phyloP scores from a whole-genome alignment of 1,284 basidiomycete genomes.

The Erythrobasidium hasegawianum region DNA sequence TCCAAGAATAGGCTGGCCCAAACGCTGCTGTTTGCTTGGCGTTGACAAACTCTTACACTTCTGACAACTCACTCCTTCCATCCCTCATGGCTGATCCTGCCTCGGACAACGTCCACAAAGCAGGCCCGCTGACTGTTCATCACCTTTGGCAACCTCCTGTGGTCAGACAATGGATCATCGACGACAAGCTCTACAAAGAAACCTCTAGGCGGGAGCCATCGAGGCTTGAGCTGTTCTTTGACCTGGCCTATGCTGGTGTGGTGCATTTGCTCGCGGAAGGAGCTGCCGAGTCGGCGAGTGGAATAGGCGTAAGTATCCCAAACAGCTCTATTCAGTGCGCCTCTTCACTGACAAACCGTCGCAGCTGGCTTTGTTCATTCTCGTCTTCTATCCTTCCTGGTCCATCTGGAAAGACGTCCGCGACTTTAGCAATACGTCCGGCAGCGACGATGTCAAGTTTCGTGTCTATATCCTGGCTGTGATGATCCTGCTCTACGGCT shows the following conservation, averaged over 20 bases:
- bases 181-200: constrained; percentile 46
- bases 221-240: constrained; percentile 49
- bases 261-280: constrained; percentile 31
- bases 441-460: constrained; percentile 48
- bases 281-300: constrained; percentile 11
- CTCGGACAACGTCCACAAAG: not conserved
- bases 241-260: constrained; percentile 35
- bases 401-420: constrained; percentile 33
- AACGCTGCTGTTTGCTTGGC: too few species aligned
- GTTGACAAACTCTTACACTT: too few species aligned
- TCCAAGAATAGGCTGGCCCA: too few species aligned
- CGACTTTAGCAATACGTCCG: constrained; percentile 43
- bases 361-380: constrained; percentile 45
- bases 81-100: too few species aligned
- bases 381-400: constrained; percentile 45
- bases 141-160: constrained; percentile 47
- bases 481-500: constrained; percentile 48
- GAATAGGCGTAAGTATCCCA: constrained; percentile 40
- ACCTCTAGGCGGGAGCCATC: constrained; percentile 44
- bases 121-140: constrained; percentile 6
- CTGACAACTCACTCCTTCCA: too few species aligned
- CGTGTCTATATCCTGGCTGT: constrained; percentile 44
- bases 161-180: constrained; percentile 48
- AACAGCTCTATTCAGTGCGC: not conserved
- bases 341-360: not conserved